Evolutionary conservation across 2,329 filamentous ascomycete species (phyloP), one percentile per base, ranked within the genome.

Genomic region (Arachnomyces sp.): DNA sequence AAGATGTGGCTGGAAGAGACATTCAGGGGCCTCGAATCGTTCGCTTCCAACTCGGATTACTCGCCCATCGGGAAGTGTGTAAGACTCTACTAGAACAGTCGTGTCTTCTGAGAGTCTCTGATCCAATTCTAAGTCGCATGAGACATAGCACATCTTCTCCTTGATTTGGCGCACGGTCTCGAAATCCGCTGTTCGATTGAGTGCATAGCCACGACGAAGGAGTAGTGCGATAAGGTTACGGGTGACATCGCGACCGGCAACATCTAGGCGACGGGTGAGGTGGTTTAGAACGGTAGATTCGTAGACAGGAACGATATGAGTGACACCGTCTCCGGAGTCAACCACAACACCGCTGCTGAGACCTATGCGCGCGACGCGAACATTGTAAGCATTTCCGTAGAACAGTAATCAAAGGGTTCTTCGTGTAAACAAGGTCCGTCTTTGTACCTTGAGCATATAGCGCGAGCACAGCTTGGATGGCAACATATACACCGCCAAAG

Each of bases 71-170:
- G 92, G 92, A 7, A 98, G 75, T 1, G 92, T 98, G 72, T 98
- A 98, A 60, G 86, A 93, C 68, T 98, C 92, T 8, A 98, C 92
- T 40, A 98, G 73, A 7, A 95, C 88, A 1, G 92, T 98, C 12
- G 92, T 98, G 56, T 98, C 92, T 69, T 98, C 92, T 58, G 86
- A 93, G 49, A 98, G 79, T 53, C 86, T 82, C 71, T 96, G 89
- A 73, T 98, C 92, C 40, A 98, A 75, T 66, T 94, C 88, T 42
- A 98, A 78, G 64, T 98, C 92, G 72, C 96, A 98, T 9, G 89
- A 95, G 42, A 98, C 90, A 64, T 98, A 98, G 75, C 92, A 96
- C 38, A 98, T 84, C 75, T 98, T 98, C 75, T 98, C 92, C 72
- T 98, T 98, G 73, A 98, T 96, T 66, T 96, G 90, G 47, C 92